Conservation (phyloP, 1,284 basidiomycete species). For the Marasmius oreades region DNA sequence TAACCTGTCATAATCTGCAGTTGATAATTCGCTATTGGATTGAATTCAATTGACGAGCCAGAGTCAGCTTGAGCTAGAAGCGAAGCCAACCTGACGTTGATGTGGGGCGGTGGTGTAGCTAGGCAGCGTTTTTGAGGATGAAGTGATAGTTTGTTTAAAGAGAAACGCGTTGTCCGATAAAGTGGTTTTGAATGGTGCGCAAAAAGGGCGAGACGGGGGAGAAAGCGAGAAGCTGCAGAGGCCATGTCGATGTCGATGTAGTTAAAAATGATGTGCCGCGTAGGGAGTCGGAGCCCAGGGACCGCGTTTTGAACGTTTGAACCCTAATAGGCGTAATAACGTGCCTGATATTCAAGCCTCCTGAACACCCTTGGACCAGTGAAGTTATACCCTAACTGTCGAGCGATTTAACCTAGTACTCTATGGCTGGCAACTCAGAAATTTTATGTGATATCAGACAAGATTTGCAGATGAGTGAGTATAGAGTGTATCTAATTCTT, state of each 20-base stretch:
- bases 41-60: not conserved
- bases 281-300: not conserved
- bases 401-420: too few relatives aligned
- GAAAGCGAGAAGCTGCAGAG: constrained; percentile 1
- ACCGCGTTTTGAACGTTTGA: too few relatives aligned
- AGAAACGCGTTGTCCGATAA: constrained; percentile 5
- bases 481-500: constrained; percentile 20
- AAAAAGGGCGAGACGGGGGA: not conserved
- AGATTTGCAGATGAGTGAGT: too few relatives aligned
- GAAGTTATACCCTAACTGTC: too few relatives aligned
- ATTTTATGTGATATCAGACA: too few relatives aligned
- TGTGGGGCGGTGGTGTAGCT: constrained; percentile 45
- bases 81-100: constrained; percentile 41
- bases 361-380: too few relatives aligned
- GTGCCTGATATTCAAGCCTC: too few relatives aligned
- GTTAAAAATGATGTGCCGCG: too few relatives aligned
- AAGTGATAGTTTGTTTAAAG: not conserved
- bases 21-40: constrained; percentile 49
- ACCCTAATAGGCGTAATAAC: too few relatives aligned
- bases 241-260: too few relatives aligned
- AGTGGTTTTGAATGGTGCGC: not conserved
- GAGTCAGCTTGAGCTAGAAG: not conserved
- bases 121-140: constrained; percentile 29
- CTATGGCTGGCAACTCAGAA: too few relatives aligned
- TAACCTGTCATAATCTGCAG: constrained; percentile 71